Evolutionary conservation across 2,329 filamentous ascomycete species (phyloP), one percentile per base, ranked within the genome.

Genomic region (Fusarium haematococcum): DNA sequence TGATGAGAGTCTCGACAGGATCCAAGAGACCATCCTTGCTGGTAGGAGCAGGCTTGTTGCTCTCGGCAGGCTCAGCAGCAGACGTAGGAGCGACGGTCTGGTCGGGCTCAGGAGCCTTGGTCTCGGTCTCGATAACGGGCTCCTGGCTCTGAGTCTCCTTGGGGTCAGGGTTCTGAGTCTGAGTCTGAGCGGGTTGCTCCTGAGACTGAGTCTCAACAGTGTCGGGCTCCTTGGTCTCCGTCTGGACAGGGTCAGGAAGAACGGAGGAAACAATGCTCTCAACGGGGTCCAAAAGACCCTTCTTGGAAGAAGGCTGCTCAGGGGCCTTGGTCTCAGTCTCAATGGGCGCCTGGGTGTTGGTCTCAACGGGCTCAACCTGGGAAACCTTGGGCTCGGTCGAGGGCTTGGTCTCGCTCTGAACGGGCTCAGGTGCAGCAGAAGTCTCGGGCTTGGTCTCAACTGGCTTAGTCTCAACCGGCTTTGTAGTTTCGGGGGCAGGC

Each of bases 271-370:
- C 16, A 30, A 76, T 50, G 32, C 68, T 77, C 50, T 75, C 58
- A 13, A 77, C 61, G 1, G 78, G 74, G 16, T 76, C 72, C n/a
- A 75, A 23, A 11, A 79, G 25, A n/a, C 67, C 75, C 23, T 66
- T 48, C n/a, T 71, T 68, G 2, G 70, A 63, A 5, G 76, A 63
- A 11, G 67, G 57, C 32, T 62, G 59, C 39, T 65, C 32, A 32
- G 58, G 41, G 18, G 48, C 27, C 56, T 63, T 45, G 6, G 67
- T 65, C 27, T 61, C 23, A 18, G 61, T 43, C 18, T 41, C 32
- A 20, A 33, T 16, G 6, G 61, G 30, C 10, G 35, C 25, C 27
- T 52, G 27, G 10, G 48, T 52, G 41, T 45, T 45, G 27, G 16
- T 52, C 27, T 52, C 48, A 32, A 52, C 27, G 48, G 48, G 48